Base-by-base conservation (phyloP, 2,329 filamentous ascomycete species). In the Penicillium italicum region DNA sequence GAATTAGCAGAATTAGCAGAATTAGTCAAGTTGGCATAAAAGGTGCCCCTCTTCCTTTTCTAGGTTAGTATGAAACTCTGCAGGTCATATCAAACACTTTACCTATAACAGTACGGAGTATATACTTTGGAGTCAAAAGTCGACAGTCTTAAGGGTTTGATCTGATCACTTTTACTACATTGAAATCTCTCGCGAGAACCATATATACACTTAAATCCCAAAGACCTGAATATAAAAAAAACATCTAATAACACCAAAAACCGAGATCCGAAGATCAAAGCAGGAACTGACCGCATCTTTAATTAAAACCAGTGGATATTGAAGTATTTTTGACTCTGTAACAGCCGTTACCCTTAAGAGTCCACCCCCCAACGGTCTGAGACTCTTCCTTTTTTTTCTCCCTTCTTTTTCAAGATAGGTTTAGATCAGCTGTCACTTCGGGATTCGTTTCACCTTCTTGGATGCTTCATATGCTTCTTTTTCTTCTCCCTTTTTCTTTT, bases 251-350 rank as follows among this genome's bases (percentile, higher is more conserved):
- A n/a, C n/a, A n/a, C n/a, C n/a, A n/a, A 44, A 31, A 20, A 31
- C n/a, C 4, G 4, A 26, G 24, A 26, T 6, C 24, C n/a, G 28
- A 30, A 47, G 22, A 46, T 46, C 33, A 34, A 36, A 16, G 12
- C 33, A 43, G 38, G 57, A 52, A 38, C 53, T 55, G 59, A 62
- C 59, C 59, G 56, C 59, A 57, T 53, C 49, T 60, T 62, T 60
- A 62, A 62, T 59, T 61, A 59, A 60, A 60, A 54, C 43, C 51
- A 44, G 43, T 45, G 42, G 55, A 53, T 48, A 45, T 31, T 22
- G 28, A 42, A 20, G 42, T 22, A 33, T 11, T 45, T 51, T 33
- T 51, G 20, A 40, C 26, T 28, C 28, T 22, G 49, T 51, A 45
- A 37, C 37, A 12, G 3, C 20, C 36, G 5, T 50, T 50, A 50